Base-by-base conservation (phyloP, 2,329 filamentous ascomycete species). In the Ophiostoma ulmi region DNA sequence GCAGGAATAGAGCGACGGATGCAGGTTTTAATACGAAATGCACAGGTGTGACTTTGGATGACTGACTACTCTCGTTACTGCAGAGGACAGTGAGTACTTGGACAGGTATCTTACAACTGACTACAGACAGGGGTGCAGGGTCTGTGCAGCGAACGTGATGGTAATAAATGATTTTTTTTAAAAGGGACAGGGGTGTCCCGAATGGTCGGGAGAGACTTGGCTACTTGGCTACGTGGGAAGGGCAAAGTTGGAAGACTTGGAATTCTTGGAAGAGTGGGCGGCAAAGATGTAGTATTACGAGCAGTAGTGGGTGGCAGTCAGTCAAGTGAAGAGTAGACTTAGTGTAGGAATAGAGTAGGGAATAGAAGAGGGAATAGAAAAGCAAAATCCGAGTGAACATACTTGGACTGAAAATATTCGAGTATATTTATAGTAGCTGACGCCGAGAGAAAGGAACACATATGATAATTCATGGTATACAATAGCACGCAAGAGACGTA, bases 231-330 rank as follows among this genome's bases (percentile, higher is more conserved):
- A 26, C 52, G 52, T 26, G 52, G 52, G 52, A 58, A 58, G 52
- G 22, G 58, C 58, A 31, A 63, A 63, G 58, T 63, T 63, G 58
- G 58, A 69, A 64, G 61, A 39, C 41, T 26, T 58, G 52, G 52
- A 58, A 58, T 58, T 58, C 14, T 58, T 58, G 52, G 52, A 58
- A 58, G 52, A 58, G 52, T 58, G 52, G 52, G n/a, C n/a, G n/a
- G 44, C 17, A 48, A 7, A n/a, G 13, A 44, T 14, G 44, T 48
- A 48, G 44, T 6, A 48, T 48, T 48, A 20, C 44, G 44, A 48
- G 44, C 38, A 39, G 38, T 39, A 39, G 44, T 48, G 44, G 7
- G 61, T 41, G 31, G 35, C 63, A 67, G 67, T 1, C 17, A 7
- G 2, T n/a, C 44, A 48, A 20, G 38, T 31, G 11, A 11, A 31